phyloP scores from a whole-genome alignment of 495 filamentous ascomycete genomes.

The Talaromyces adpressus region DNA sequence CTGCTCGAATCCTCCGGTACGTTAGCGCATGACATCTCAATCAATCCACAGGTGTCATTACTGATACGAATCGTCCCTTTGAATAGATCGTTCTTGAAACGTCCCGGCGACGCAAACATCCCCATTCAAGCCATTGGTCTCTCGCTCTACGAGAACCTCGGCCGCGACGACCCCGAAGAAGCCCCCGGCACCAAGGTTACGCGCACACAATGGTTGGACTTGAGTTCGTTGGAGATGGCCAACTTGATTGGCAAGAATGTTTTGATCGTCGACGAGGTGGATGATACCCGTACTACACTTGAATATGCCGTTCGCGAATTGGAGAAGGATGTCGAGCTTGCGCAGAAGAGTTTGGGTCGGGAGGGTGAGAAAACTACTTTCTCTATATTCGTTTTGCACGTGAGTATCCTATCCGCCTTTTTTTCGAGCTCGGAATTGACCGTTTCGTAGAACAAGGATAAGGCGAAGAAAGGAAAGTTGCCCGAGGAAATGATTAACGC shows the following conservation, averaged over 20 bases:
- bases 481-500: constrained; percentile 72
- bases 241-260: constrained; percentile 95
- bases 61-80: neutral
- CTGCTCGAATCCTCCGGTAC: constrained; percentile 87
- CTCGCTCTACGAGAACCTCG: constrained; percentile 87
- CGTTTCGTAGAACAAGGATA: constrained; percentile 79
- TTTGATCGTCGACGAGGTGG: constrained; percentile 97
- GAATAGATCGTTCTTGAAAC: constrained; percentile 83
- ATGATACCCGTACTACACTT: constrained; percentile 94
- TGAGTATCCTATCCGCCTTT: constrained; percentile 43
- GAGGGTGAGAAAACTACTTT: constrained; percentile 74
- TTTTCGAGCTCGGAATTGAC: too few species aligned
- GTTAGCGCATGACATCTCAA: too few species aligned
- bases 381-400: constrained; percentile 90
- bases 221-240: constrained; percentile 80
- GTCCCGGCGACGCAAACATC: constrained; percentile 82
- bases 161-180: constrained; percentile 56
- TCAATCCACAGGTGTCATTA: neutral
- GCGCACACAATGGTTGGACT: constrained; percentile 95
- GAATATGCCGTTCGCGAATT: constrained; percentile 96
- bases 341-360: constrained; percentile 61
- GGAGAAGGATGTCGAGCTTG: constrained; percentile 88
- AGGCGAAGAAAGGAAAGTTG: constrained; percentile 82
- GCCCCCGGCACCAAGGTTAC: constrained; percentile 86
- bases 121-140: constrained; percentile 99